A percentile compares a stretch with the other conserved stretches of the same genome.
Conservation (phyloP, 2,329 filamentous ascomycete species). For the Phyllosticta citrichinensis region DNA sequence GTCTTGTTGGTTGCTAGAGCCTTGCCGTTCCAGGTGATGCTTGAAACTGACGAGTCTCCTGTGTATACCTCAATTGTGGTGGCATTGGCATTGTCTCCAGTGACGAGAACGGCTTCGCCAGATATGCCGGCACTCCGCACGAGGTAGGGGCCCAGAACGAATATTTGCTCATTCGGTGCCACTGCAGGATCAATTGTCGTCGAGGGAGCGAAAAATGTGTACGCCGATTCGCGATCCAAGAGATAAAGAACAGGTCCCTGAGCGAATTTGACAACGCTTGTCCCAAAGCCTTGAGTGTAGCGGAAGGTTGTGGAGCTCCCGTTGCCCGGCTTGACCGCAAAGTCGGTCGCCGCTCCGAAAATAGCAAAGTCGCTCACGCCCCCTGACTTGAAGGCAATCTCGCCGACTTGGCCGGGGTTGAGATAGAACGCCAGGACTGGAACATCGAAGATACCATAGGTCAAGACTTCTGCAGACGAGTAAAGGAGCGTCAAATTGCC, state of each 20-base stretch:
- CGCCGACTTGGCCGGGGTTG: slow-evolving; percentile 29
- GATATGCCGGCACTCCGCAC: slow-evolving; percentile 22
- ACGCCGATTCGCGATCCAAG: slow-evolving; percentile 28
- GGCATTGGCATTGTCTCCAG: slow-evolving; percentile 25
- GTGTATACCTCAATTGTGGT: slow-evolving; percentile 31
- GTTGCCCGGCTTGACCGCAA: slow-evolving; percentile 32
- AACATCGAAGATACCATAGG: slow-evolving; percentile 28
- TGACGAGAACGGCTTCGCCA: slow-evolving; percentile 20
- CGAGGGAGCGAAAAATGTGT: slow-evolving; percentile 31
- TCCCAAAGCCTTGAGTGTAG: slow-evolving; percentile 20
- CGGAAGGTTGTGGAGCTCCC: slow-evolving; percentile 24
- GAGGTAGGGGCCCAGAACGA: slow-evolving; percentile 33
- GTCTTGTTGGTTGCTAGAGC: slow-evolving; percentile 21
- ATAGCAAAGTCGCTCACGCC: slow-evolving; percentile 31
- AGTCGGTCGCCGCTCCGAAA: slow-evolving; percentile 28
- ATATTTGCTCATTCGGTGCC: slow-evolving; percentile 27
- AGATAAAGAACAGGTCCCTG: slow-evolving; percentile 27
- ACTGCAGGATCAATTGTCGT: slow-evolving; percentile 27
- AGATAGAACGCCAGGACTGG: slow-evolving; percentile 32
- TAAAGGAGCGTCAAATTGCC: slow-evolving; percentile 44
- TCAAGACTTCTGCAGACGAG: slow-evolving; percentile 42
- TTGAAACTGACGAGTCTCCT: slow-evolving; percentile 14
- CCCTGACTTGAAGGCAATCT: slow-evolving; percentile 29
- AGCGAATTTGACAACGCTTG: slow-evolving; percentile 26
- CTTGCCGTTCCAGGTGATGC: slow-evolving; percentile 31